These are phyloP conservation scores for Pseudogymnoascus sp. DNA, from an alignment of 2,329 filamentous ascomycete species.

Conservation along the genomic window DNA sequence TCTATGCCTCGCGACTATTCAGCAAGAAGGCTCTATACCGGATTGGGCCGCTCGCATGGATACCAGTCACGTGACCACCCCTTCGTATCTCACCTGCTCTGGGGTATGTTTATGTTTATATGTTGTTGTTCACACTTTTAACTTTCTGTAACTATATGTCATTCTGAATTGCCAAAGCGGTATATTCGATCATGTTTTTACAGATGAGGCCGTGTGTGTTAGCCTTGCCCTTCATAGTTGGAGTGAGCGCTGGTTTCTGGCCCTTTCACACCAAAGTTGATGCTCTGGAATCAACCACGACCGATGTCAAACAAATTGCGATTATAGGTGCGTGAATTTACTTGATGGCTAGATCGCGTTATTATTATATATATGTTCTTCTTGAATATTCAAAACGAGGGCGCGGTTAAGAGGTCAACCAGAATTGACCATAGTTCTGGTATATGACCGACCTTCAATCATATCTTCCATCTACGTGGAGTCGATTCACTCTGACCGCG, in stretches of 20 bases:
- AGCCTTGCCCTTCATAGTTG: conserved; percentile 19
- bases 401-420: background rate
- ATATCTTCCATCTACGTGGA: background rate
- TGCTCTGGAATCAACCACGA: conserved; percentile 17
- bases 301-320: conserved; percentile 25
- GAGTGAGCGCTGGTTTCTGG: conserved; percentile 23
- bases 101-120: background rate
- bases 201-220: conserved; percentile 15
- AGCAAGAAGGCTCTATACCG: conserved; percentile 9
- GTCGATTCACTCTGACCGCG: background rate
- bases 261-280: conserved; percentile 21
- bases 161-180: background rate
- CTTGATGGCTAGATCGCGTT: background rate
- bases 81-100: background rate
- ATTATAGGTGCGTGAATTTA: conserved; percentile 26
- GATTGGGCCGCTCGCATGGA: conserved; percentile 1
- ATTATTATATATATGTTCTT: background rate
- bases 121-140: background rate
- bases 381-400: background rate
- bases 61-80: background rate
- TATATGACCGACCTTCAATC: background rate
- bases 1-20: conserved; percentile 12
- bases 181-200: background rate
- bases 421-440: background rate
- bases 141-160: background rate